Conservation (phyloP, 2,329 filamentous ascomycete genomes). For the Fusarium sp. region DNA sequence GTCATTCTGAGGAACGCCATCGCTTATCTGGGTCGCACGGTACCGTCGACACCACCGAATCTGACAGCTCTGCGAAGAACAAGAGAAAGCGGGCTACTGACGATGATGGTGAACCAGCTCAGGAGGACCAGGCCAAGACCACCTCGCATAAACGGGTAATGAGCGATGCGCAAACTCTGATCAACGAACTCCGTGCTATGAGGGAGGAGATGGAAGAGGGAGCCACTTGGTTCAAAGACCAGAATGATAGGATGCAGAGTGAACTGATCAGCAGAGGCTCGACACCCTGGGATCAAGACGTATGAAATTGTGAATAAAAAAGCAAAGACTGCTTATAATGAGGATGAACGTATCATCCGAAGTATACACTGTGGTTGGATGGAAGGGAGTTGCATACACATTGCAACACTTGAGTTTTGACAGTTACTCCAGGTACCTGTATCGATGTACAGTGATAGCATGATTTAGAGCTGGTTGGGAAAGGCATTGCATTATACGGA, state of each 20-base stretch:
- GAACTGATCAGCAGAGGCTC: conserved; percentile 50
- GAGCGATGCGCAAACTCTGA: conserved; percentile 55
- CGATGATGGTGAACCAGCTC: conserved; percentile 38
- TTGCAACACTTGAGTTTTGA: conserved; percentile 30
- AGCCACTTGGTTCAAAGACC: conserved; percentile 59
- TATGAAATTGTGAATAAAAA: conserved; percentile 33
- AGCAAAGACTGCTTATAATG: conserved; percentile 1
- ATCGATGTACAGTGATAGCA: conserved; percentile 13
- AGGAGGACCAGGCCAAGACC: conserved; percentile 27
- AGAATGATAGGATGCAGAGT: conserved; percentile 57
- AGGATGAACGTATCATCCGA: conserved; percentile 5
- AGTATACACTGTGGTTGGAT: conserved; percentile 46
- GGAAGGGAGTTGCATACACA: conserved; percentile 17
- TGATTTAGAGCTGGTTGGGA: conserved; percentile 24
- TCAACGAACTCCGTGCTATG: conserved; percentile 56
- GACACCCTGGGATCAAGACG: conserved; percentile 52
- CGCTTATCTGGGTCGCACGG: conserved; percentile 42
- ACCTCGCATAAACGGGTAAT: conserved; percentile 56
- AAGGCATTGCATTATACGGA: conserved; percentile 22
- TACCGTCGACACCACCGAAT: conserved; percentile 7
- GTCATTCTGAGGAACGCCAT: conserved; percentile 30
- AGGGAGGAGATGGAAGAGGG: conserved; percentile 60
- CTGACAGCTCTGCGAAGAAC: conserved; percentile 40
- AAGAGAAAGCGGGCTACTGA: conserved; percentile 51
- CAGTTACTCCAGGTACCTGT: conserved; percentile 26